phyloP scores from a whole-genome alignment of 192 early-diverging fungal species.

The Umbelopsis sp. region DNA sequence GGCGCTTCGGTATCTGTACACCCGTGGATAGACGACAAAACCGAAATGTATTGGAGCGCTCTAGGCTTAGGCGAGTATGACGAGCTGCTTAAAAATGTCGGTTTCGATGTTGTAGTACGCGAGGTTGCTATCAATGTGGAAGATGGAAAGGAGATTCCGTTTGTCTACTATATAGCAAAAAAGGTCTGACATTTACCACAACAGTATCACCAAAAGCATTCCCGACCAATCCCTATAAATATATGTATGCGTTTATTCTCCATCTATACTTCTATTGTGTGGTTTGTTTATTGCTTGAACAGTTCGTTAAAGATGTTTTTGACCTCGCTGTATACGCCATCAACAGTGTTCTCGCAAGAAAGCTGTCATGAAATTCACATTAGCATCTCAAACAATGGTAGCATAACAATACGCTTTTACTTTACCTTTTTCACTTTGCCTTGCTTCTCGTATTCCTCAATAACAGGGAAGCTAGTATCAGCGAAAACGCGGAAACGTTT shows the following conservation, averaged over 20 bases:
- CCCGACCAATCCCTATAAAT: not conserved
- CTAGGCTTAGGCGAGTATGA: not conserved
- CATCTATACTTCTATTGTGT: not conserved
- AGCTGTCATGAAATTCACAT: not conserved
- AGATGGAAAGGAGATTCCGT: not conserved
- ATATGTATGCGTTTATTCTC: not conserved
- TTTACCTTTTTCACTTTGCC: slow-evolving; percentile 82
- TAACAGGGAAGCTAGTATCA: slow-evolving; percentile 90
- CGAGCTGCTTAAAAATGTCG: not conserved
- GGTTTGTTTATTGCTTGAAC: slow-evolving; percentile 33
- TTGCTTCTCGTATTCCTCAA: slow-evolving; percentile 75
- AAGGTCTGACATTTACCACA: not conserved
- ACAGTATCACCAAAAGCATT: not conserved
- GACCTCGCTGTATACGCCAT: slow-evolving; percentile 69
- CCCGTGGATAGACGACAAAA: not conserved
- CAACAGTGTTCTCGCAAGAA: slow-evolving; percentile 58
- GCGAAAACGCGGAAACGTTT: slow-evolving; percentile 90
- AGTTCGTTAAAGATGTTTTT: slow-evolving; percentile 60
- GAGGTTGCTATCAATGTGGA: not conserved
- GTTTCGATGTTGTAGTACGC: not conserved
- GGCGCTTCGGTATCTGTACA: not conserved
- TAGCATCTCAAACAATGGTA: not conserved
- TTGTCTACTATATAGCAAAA: slow-evolving; percentile 6
- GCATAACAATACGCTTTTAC: too few species aligned
- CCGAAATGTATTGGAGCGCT: slow-evolving; percentile 7